Evolutionary conservation across 2,329 filamentous ascomycete species (phyloP).

Genomic region (Pseudopyricularia cyperi): DNA sequence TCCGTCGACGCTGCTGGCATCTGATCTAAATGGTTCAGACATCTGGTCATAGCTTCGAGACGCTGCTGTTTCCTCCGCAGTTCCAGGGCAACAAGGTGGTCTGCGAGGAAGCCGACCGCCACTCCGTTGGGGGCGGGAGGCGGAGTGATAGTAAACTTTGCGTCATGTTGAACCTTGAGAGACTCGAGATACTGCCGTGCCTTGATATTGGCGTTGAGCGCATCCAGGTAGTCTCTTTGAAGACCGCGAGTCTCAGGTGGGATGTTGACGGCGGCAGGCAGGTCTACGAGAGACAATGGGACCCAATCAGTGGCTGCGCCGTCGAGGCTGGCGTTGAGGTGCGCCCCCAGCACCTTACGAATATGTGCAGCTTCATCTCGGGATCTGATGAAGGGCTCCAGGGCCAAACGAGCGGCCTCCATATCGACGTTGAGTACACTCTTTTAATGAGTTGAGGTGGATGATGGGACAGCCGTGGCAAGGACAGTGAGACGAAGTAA

Average conservation of each 20-base stretch:
- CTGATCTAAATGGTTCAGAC: conserved; percentile 34
- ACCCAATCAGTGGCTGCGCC: conserved; percentile 17
- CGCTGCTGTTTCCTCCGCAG: conserved; percentile 38
- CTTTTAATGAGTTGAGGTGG: neutral
- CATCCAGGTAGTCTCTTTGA: conserved; percentile 41
- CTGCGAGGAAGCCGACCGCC: conserved; percentile 22
- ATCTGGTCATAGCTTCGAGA: conserved; percentile 34
- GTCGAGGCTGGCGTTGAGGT: conserved; percentile 34
- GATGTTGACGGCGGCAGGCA: conserved; percentile 18
- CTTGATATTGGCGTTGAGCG: conserved; percentile 36
- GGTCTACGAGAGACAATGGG: conserved; percentile 31
- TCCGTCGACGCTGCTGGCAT: conserved; percentile 37
- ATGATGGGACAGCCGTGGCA: neutral
- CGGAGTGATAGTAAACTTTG: conserved; percentile 2
- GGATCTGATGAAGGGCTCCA: conserved; percentile 41
- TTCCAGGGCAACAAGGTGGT: conserved; percentile 36
- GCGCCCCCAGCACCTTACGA: conserved; percentile 38
- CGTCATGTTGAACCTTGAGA: neutral
- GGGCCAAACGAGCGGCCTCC: conserved; percentile 10
- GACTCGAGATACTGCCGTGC: conserved; percentile 24
- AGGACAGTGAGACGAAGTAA: neutral
- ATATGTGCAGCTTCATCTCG: conserved; percentile 45
- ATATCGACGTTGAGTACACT: neutral
- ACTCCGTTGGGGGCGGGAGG: conserved; percentile 5
- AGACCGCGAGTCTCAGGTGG: conserved; percentile 28